Evolutionary conservation across 1,284 basidiomycete genomes (phyloP).

Genomic region (Puccinia hordei): DNA sequence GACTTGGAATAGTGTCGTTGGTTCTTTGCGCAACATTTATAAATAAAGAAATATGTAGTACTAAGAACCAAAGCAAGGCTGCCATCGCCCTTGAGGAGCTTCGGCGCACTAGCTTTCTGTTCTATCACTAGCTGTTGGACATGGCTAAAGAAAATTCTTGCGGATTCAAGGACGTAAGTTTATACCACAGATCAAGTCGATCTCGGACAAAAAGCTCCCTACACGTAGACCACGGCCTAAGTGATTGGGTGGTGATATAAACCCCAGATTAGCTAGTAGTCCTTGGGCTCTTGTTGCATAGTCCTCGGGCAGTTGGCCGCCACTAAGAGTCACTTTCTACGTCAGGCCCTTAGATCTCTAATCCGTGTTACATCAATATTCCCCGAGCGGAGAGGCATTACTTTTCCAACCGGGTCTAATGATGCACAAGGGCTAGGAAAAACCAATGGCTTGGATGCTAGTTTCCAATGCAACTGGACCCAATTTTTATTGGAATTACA

Average conservation of each 20-base stretch:
- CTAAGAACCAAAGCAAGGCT: not conserved
- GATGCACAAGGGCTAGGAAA: not conserved
- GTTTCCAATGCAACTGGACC: not conserved
- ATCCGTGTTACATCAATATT: not conserved
- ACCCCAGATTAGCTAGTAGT: not conserved
- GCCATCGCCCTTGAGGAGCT: not conserved
- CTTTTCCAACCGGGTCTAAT: not conserved
- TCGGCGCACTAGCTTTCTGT: not conserved
- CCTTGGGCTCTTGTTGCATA: not conserved
- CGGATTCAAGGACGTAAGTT: not conserved
- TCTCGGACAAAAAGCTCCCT: not conserved
- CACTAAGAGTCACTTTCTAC: not conserved
- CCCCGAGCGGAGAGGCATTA: not conserved
- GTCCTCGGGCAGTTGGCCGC: not conserved
- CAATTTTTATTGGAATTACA: conserved; percentile 2
- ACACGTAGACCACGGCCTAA: not conserved
- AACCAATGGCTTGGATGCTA: conserved; percentile 4
- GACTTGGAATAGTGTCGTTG: not conserved
- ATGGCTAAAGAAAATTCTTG: not conserved
- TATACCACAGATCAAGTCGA: not conserved
- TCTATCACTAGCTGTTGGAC: no score
- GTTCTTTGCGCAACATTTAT: not conserved
- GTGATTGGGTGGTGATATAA: not conserved
- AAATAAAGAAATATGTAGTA: no score
- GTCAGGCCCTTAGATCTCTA: not conserved